Conservation (phyloP, 2,329 filamentous ascomycete species). For the Trichoderma sp. region DNA sequence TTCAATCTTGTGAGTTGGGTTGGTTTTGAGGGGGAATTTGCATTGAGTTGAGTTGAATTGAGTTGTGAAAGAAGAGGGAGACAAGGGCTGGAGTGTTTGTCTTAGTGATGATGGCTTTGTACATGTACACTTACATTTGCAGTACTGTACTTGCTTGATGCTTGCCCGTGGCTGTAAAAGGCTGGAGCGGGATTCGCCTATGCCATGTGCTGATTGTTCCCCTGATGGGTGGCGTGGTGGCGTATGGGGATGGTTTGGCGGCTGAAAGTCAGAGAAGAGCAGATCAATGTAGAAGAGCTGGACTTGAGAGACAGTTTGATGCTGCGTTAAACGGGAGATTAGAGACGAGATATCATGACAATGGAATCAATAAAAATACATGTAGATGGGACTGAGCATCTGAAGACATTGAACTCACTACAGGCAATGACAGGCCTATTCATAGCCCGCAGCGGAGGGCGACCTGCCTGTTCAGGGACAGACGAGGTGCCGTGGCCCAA, state of each 20-base stretch:
- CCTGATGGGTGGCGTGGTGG: slow-evolving; percentile 16
- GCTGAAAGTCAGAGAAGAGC: background rate
- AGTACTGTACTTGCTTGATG: background rate
- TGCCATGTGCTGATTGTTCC: slow-evolving; percentile 10
- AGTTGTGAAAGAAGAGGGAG: background rate
- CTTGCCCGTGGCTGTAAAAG: background rate
- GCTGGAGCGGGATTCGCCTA: background rate
- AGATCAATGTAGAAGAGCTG: too few relatives aligned
- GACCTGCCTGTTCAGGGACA: background rate
- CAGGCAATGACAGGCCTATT: background rate
- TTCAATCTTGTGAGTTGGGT: background rate
- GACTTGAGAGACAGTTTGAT: background rate
- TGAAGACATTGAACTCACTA: background rate
- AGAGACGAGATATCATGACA: background rate
- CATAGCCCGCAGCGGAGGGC: background rate
- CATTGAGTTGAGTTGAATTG: background rate
- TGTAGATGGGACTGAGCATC: background rate
- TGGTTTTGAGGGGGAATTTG: background rate
- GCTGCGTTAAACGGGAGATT: too few relatives aligned
- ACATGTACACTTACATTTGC: background rate
- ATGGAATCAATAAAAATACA: background rate
- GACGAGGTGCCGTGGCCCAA: background rate
- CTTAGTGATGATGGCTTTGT: background rate
- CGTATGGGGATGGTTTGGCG: slow-evolving; percentile 3
- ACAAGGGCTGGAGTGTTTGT: background rate